Conservation (phyloP, 2,329 filamentous ascomycete genomes). For the Huntiella decipiens region DNA sequence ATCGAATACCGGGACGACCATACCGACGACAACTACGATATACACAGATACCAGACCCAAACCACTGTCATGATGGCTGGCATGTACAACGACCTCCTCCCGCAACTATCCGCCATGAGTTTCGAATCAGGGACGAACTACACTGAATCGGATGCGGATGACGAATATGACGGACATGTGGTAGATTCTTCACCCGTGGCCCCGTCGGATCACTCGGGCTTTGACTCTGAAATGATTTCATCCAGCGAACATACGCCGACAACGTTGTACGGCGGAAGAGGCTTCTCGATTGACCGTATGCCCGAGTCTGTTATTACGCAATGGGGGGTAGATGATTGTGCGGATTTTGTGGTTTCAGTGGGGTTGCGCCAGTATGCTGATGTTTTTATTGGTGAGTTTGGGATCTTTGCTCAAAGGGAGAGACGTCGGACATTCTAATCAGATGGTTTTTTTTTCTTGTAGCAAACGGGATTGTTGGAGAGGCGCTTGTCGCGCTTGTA, state of each 20-base stretch:
- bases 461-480: slow-evolving; percentile 91
- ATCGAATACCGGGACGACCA: too few species aligned
- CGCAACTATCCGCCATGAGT: slow-evolving; percentile 26
- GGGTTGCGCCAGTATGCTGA: slow-evolving; percentile 70
- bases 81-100: not conserved
- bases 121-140: slow-evolving; percentile 51
- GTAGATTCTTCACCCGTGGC: slow-evolving; percentile 48
- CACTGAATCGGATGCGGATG: slow-evolving; percentile 63
- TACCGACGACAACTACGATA: too few species aligned
- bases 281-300: slow-evolving; percentile 39
- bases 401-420: not conserved
- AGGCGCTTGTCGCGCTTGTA: slow-evolving; percentile 70
- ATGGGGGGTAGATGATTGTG: slow-evolving; percentile 74
- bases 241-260: slow-evolving; percentile 60
- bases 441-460: slow-evolving; percentile 10
- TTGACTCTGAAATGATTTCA: slow-evolving; percentile 52
- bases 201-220: slow-evolving; percentile 50
- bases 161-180: slow-evolving; percentile 62
- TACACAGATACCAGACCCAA: too few species aligned
- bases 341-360: slow-evolving; percentile 67
- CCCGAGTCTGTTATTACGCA: slow-evolving; percentile 60
- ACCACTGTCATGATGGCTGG: too few species aligned
- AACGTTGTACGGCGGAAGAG: slow-evolving; percentile 46
- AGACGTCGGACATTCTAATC: not conserved
- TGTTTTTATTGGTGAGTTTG: slow-evolving; percentile 55